Evolutionary conservation across 345 rosid genomes (phyloP), one percentile per base, ranked within the genome.

Genomic region (Alliaria petiolata): DNA sequence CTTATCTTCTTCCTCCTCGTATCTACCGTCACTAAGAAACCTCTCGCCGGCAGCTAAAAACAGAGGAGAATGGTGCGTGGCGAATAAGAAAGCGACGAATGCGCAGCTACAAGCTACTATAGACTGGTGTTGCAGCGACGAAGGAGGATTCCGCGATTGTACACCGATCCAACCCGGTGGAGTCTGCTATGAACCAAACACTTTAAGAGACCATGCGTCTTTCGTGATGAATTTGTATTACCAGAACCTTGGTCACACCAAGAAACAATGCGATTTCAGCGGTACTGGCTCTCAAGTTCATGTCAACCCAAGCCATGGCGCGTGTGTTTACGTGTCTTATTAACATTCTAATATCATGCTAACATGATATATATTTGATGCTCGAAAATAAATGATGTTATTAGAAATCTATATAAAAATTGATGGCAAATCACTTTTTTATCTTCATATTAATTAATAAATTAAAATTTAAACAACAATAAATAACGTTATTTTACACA

Each of bases 81-180:
- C 64, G 15, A 43, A 9, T 35, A 2, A 34, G 4, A 25, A 49
- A 31, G 64, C 76, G 2, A 54, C 47, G 2, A 42, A 44, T 35
- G 42, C 14, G 8, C 57, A 72, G n/a, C 42, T 72, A 45, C 64
- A 54, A 43, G 44, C 31, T 5, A 72, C 13, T 64, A 63, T 72
- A 53, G 58, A 72, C 4, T 72, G 57, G 64, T 44, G 25, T n/a
- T 72, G 76, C 35, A 55, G 70, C 62, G 3, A 3, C 20, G 10
- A 4, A 31, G 76, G 69, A 62, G 70, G 49, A n/a, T 31, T 6
- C 7, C 63, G 62, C 4, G 40, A 72, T 44, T 72, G 65, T 22
- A 6, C 57, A 64, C 13, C 64, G 13, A 64, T 72, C 57, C 13
- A 44, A 34, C 64, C 70, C 0, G 70, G 76, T 36, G 70, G 76